Conservation (phyloP, 2,329 filamentous ascomycete genomes). For the Pestalotiopsis sp. region DNA sequence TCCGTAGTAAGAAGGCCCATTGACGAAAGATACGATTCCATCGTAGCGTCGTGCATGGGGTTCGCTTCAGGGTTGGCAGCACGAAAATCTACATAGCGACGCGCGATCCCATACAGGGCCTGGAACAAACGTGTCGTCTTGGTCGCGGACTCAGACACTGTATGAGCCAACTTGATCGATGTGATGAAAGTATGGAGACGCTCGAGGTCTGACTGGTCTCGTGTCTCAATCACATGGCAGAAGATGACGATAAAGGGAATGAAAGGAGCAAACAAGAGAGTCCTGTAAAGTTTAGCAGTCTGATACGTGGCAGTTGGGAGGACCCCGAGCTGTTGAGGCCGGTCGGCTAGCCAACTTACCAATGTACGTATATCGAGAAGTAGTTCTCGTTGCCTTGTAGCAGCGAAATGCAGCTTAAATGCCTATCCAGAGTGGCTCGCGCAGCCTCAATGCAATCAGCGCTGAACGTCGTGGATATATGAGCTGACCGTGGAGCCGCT, state of each 20-base stretch:
- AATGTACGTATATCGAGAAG: conserved; percentile 53
- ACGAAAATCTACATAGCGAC: conserved; percentile 56
- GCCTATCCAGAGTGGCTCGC: conserved; percentile 48
- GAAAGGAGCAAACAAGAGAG: conserved; percentile 59
- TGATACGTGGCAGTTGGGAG: not conserved
- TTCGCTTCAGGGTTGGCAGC: conserved; percentile 47
- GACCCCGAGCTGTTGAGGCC: not conserved
- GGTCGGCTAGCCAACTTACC: conserved; percentile 37
- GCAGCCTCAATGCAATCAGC: conserved; percentile 53
- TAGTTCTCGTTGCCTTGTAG: conserved; percentile 43
- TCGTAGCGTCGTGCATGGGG: not conserved
- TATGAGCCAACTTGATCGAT: conserved; percentile 54
- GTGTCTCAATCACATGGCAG: conserved; percentile 57
- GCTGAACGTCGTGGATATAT: conserved; percentile 47
- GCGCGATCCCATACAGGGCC: conserved; percentile 63
- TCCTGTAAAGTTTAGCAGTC: conserved; percentile 37
- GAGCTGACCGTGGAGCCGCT: conserved; percentile 49
- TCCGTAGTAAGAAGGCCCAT: not conserved
- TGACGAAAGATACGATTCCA: not conserved
- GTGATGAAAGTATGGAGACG: conserved; percentile 59
- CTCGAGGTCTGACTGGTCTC: conserved; percentile 52
- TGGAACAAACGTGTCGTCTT: conserved; percentile 65
- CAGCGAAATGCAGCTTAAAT: conserved; percentile 47
- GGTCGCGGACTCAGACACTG: conserved; percentile 59
- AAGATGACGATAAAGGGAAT: conserved; percentile 64